Base-by-base conservation (phyloP, 1,139 yeast species). In the Hyphopichia pseudoburtonii region DNA sequence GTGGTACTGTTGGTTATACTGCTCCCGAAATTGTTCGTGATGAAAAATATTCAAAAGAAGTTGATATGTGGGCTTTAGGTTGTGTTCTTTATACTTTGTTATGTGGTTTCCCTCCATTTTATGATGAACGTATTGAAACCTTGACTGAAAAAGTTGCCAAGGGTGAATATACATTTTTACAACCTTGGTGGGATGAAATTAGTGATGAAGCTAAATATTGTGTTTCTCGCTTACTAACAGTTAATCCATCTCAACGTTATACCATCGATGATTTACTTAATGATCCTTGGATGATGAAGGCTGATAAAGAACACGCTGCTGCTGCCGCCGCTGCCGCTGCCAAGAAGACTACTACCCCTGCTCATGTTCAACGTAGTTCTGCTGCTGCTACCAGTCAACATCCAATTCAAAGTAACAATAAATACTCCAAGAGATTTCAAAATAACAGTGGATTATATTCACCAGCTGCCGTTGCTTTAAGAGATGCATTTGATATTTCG, bases 401-500 rank as follows among this genome's bases (percentile, higher is more conserved):
- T 41, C 67, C 68, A 14, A 57, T 62, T 29, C 57, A 58, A 33
- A 47, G 51, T 6, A 44, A 47, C 33, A 51, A 48, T 37, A 47
- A 42, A 38, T 60, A 56, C 42, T 53, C 57, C 31, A 58, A 59
- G 44, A 62, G 56, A 42, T 56, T 42, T 37, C 43, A 44, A 38
- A 48, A 48, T 32, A 51, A 47, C 25, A 43, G 43, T 14, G 61
- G 46, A 16, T 43, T 75, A 46, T 84, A 83, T 51, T 83, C 96
- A 1, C 97, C 97, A 4, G 96, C 94, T 5, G 94, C 94, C 0
- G 87, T 84, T 38, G 95, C 95, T 0, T 76, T 92, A 70, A 83
- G 89, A 51, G 98, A 92, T 53, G 97, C 96, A 8, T 90, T 90
- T 62, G 98, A 92, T 56, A 86, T 92, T 12, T 84, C 96, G 15